phyloP scores from a whole-genome alignment of 148 eudicot species.

The Spergularia bocconei region DNA sequence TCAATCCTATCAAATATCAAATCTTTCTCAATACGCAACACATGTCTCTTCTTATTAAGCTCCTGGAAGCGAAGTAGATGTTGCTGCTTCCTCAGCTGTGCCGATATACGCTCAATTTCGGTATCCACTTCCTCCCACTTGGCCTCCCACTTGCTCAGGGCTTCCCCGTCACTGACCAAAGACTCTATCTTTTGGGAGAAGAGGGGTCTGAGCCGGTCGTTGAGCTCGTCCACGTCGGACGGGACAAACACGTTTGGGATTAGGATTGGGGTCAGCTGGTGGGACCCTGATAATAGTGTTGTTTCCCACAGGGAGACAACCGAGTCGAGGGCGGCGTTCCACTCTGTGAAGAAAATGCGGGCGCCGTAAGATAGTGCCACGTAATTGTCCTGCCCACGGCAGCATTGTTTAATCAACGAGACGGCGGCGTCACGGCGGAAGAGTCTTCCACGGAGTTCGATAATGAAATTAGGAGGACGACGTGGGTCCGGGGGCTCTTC shows the following conservation, averaged over 20 bases:
- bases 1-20: conserved; percentile 43
- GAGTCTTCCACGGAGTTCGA: conserved; percentile 11
- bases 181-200: conserved; percentile 38
- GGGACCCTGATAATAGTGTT: conserved; percentile 28
- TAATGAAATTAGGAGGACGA: conserved; percentile 28
- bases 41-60: conserved; percentile 29
- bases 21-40: conserved; percentile 35
- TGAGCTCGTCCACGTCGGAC: conserved; percentile 48
- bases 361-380: background rate
- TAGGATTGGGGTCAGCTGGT: conserved; percentile 33
- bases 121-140: conserved; percentile 19
- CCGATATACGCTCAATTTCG: conserved; percentile 31
- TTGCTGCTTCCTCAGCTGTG: conserved; percentile 1
- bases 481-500: conserved; percentile 33
- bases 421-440: conserved; percentile 16
- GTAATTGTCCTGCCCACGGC: conserved; percentile 24
- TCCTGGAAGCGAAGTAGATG: conserved; percentile 4
- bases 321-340: conserved; percentile 46
- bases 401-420: conserved; percentile 19
- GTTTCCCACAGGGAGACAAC: conserved; percentile 51
- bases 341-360: conserved; percentile 37
- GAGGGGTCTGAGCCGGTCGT: conserved; percentile 35
- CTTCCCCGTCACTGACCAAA: conserved; percentile 41
- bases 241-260: conserved; percentile 38
- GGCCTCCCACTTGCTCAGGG: conserved; percentile 33